A percentile compares a stretch with the other conserved stretches of the same genome.
Evolutionary conservation across 768 basidiomycete genomes (phyloP).

Genomic region (Exsudoporus frostii): DNA sequence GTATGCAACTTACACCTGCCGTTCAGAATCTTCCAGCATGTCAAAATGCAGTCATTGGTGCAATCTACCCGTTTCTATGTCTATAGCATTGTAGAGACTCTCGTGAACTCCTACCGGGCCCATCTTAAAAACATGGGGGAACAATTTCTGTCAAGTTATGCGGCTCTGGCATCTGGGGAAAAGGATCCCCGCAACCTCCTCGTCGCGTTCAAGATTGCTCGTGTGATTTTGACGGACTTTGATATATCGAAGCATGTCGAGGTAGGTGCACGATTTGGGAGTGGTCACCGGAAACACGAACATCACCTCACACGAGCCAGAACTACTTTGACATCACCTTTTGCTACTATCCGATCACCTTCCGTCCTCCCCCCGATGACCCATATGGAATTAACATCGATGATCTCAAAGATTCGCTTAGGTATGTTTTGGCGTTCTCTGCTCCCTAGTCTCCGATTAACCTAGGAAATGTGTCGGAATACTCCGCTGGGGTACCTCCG

Average conservation of each 20-base stretch:
- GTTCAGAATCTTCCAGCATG: constrained; percentile 66
- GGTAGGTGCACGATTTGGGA: constrained; percentile 42
- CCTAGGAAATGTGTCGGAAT: background rate
- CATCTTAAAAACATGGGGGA: constrained; percentile 71
- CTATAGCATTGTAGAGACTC: constrained; percentile 74
- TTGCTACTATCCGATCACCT: constrained; percentile 98
- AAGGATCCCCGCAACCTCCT: constrained; percentile 96
- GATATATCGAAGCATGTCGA: constrained; percentile 73
- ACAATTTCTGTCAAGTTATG: constrained; percentile 73
- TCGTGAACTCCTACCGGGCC: constrained; percentile 37
- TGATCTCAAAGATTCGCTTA: constrained; percentile 71
- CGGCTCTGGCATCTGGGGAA: constrained; percentile 85
- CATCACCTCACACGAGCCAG: constrained; percentile 38
- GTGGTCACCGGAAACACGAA: background rate
- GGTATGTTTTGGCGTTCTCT: constrained; percentile 38
- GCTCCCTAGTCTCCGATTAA: background rate
- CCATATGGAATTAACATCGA: constrained; percentile 90
- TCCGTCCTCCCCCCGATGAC: constrained; percentile 90
- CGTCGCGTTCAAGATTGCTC: constrained; percentile 82
- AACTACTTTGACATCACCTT: constrained; percentile 92
- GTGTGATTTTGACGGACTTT: constrained; percentile 86
- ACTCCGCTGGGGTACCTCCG: background rate
- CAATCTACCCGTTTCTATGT: constrained; percentile 81
- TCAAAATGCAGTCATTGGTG: constrained; percentile 78
- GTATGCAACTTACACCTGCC: background rate